phyloP scores from a whole-genome alignment of 495 filamentous ascomycete genomes.

The Annulohypoxylon stygium region DNA sequence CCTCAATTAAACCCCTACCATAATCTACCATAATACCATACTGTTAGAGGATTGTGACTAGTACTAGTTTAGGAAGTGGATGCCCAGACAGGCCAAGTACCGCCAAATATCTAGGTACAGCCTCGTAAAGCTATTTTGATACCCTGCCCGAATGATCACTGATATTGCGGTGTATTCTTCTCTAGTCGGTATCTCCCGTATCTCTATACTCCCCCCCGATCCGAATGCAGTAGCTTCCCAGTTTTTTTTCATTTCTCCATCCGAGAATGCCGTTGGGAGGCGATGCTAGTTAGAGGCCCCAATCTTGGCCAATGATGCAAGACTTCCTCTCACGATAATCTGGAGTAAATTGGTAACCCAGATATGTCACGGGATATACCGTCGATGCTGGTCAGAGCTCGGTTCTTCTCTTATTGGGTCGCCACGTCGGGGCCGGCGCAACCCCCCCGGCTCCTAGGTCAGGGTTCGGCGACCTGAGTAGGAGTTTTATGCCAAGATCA shows the following conservation, averaged over 20 bases:
- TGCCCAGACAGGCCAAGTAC: neutral
- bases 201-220: neutral
- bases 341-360: neutral
- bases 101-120: neutral
- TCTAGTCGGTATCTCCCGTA: neutral
- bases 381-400: neutral
- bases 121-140: neutral
- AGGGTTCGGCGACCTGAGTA: neutral
- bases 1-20: too few relatives aligned
- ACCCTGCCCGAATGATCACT: neutral
- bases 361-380: neutral
- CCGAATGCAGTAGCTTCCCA: neutral
- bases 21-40: too few relatives aligned
- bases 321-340: neutral
- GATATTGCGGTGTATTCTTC: neutral
- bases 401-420: neutral
- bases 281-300: neutral
- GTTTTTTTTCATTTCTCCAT: neutral
- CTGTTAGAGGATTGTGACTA: too few relatives aligned
- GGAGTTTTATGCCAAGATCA: neutral
- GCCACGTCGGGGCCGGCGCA: neutral
- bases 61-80: too few relatives aligned
- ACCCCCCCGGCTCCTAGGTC: neutral
- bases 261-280: slow-evolving; percentile 1
- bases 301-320: neutral